Evolutionary conservation across 257 asterid species (phyloP), one percentile per base, ranked within the genome.

Genomic region (Solanum sejunctum): DNA sequence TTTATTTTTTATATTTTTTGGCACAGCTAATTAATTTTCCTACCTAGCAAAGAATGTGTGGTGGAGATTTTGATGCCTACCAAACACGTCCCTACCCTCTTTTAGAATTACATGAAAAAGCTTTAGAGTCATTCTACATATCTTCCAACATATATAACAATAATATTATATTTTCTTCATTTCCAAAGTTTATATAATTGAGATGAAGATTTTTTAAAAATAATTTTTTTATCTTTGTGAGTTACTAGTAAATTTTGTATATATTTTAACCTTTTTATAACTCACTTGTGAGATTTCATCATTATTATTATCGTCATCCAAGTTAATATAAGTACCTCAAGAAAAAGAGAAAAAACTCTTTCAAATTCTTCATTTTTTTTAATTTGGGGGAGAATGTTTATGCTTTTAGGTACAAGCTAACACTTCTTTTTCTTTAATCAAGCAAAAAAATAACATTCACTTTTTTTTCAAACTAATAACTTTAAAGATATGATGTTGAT

Each of bases 21-120:
- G 84, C 86, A 78, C 80, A 83, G 61, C 72, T 69, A 55, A 81
- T 80, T 61, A 39, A 49, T 32, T 10, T 69, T 69, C 84, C 79
- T 69, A 88, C 84, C 88, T 85, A 84, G 54, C 84, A 23, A 60
- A 78, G 71, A 49, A 69, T 82, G 71, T 58, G 85, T 83, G 88
- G 88, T 64, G 13, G 78, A 78, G 49, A 85, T 70, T 54, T 49
- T 75, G 84, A 83, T 66, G 81, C 84, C 73, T 81, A 58, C 73
- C 61, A 54, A 60, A 61, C n/a, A 69, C 43, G 87, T 81, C 86
- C 87, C 87, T 77, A 84, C 88, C 45, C 11, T 63, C 45, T 78
- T 75, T 69, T 64, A 10, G 67, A 54, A 15, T 77, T 60, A 20
- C 39, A 77, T 51, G 64, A 8, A 52, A 23, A 5, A 26, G 15